Evolutionary conservation across 2,329 filamentous ascomycete genomes (phyloP).

Genomic region (Calcarisporium arbuscula): DNA sequence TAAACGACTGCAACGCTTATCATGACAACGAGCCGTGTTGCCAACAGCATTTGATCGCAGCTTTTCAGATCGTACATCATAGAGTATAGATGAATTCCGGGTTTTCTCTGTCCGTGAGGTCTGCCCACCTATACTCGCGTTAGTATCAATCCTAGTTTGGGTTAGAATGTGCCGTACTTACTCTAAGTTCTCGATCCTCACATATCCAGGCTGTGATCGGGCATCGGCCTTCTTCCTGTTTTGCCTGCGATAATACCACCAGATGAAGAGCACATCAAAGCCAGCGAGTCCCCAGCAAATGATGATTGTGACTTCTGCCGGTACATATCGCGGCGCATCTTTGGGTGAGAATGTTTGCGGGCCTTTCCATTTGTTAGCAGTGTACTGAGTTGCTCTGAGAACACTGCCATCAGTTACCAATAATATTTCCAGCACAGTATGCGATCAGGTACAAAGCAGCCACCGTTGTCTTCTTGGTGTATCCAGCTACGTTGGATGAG

Average conservation of each 20-base stretch:
- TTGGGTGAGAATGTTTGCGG: conserved; percentile 51
- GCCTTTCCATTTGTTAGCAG: conserved; percentile 25
- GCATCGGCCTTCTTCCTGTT: conserved; percentile 53
- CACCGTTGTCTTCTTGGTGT: conserved; percentile 47
- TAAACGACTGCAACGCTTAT: no score
- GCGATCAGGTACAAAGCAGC: conserved; percentile 41
- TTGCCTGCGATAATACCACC: conserved; percentile 51
- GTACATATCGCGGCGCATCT: conserved; percentile 53
- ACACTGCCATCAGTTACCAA: no score
- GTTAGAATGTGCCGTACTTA: no score
- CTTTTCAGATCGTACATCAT: no score
- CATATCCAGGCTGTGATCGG: conserved; percentile 48
- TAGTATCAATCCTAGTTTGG: no score
- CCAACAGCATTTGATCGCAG: no score
- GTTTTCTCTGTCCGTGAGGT: conserved; percentile 62
- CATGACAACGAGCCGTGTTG: no score
- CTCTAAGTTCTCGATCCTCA: conserved; percentile 60
- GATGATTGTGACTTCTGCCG: conserved; percentile 58
- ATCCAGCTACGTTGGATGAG: conserved; percentile 34
- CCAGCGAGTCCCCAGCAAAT: conserved; percentile 50
- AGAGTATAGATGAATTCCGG: conserved; percentile 56
- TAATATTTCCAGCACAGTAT: conserved; percentile 50
- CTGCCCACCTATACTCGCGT: no score
- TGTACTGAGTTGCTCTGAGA: no score
- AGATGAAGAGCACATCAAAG: conserved; percentile 53